A percentile compares a stretch with the other conserved stretches of the same genome.
Conservation (phyloP, 129 eudicot species). For the Chrysanthemum seticuspe region DNA sequence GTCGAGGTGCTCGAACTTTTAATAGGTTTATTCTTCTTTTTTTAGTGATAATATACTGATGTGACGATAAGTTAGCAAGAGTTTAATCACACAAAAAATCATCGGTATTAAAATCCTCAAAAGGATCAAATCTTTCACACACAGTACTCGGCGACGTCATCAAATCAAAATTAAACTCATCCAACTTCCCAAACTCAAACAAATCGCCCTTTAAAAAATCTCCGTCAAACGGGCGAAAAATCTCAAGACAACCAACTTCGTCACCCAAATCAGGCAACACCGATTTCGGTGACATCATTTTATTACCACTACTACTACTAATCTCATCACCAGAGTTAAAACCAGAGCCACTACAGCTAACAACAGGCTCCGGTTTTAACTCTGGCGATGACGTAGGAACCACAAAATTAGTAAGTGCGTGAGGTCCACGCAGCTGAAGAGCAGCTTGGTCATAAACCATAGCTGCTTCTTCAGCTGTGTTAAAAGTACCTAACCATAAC, state of each 20-base stretch:
- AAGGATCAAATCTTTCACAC: too few species aligned
- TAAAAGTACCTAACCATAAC: slow-evolving; percentile 82
- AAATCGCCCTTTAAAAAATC: too few species aligned
- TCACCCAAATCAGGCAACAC: slow-evolving; percentile 46
- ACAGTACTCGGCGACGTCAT: too few species aligned
- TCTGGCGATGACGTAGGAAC: slow-evolving; percentile 34
- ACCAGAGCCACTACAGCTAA: slow-evolving; percentile 19
- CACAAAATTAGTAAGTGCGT: slow-evolving; percentile 77
- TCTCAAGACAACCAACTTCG: slow-evolving; percentile 11
- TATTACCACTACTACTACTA: background rate
- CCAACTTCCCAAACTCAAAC: too few species aligned
- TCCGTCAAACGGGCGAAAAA: too few species aligned
- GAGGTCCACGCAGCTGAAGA: slow-evolving; percentile 83
- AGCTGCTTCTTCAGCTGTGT: slow-evolving; percentile 94
- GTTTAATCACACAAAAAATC: too few species aligned
- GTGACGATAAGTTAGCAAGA: too few species aligned
- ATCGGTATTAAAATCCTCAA: too few species aligned
- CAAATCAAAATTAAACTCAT: too few species aligned
- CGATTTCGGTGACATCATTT: slow-evolving; percentile 52
- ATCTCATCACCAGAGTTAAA: slow-evolving; percentile 47
- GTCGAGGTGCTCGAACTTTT: too few species aligned
- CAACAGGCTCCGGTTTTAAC: slow-evolving; percentile 18
- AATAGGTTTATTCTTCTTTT: too few species aligned
- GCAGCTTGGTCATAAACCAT: slow-evolving; percentile 93
- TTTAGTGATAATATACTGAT: too few species aligned